These are phyloP conservation scores for Aspergillus sp. DNA, from an alignment of 2,329 filamentous ascomycete species.

Conservation along the genomic window DNA sequence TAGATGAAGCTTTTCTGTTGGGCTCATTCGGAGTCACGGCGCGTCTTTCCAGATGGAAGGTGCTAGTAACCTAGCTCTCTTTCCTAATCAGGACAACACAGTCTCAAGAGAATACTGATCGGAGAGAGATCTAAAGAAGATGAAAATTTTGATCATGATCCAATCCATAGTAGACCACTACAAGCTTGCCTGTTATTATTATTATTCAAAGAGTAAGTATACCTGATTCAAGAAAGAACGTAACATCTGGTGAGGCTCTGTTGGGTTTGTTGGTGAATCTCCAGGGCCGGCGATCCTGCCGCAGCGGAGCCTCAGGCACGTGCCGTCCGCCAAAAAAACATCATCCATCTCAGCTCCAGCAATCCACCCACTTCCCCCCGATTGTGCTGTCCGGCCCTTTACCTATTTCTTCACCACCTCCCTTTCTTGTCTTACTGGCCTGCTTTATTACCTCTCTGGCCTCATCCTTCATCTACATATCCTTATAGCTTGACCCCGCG, in stretches of 20 bases:
- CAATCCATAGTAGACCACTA: too few species aligned
- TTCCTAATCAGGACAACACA: too few species aligned
- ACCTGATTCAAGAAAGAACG: too few species aligned
- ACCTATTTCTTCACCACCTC: conserved; percentile 9
- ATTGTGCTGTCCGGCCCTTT: conserved; percentile 1
- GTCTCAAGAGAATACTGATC: too few species aligned
- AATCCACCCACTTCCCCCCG: conserved; percentile 19
- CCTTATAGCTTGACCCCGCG: neutral
- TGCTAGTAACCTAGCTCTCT: too few species aligned
- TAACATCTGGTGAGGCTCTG: neutral
- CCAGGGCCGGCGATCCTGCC: conserved; percentile 28
- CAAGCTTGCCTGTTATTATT: too few species aligned
- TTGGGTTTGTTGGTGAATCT: neutral
- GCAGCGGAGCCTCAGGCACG: conserved; percentile 28
- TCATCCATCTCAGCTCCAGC: conserved; percentile 29
- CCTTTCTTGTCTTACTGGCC: conserved; percentile 5
- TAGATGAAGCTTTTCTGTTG: neutral
- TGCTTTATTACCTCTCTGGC: conserved; percentile 1
- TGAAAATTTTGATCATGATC: too few species aligned
- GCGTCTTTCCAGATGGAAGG: neutral
- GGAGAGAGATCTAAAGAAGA: too few species aligned
- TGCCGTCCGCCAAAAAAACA: conserved; percentile 31
- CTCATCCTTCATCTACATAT: neutral
- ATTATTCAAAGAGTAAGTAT: too few species aligned
- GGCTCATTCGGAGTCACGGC: too few species aligned